Conservation (phyloP, 805 yeast species). For the Kodamaea kaohsiungensis region DNA sequence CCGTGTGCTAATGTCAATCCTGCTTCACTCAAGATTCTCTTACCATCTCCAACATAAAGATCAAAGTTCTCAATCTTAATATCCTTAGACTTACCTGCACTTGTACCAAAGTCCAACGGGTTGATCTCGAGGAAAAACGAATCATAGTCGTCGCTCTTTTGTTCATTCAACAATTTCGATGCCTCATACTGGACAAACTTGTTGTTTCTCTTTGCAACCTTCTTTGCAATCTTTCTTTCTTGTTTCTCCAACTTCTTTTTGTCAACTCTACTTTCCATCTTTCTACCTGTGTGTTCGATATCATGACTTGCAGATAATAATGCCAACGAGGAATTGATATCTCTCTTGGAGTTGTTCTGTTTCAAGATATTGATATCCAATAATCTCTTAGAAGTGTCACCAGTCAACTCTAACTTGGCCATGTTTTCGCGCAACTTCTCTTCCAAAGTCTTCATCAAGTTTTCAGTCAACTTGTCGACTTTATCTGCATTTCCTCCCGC, state of each 20-base stretch:
- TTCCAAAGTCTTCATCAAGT: constrained; percentile 49
- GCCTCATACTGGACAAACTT: constrained; percentile 89
- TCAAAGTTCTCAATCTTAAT: constrained; percentile 92
- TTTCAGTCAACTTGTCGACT: constrained; percentile 49
- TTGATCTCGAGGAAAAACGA: constrained; percentile 93
- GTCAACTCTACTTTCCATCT: constrained; percentile 92
- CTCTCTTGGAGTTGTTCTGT: constrained; percentile 61
- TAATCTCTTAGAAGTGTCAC: constrained; percentile 86
- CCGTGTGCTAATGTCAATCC: constrained; percentile 86
- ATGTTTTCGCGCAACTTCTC: constrained; percentile 63
- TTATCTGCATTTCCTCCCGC: constrained; percentile 78
- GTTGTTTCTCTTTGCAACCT: constrained; percentile 87
- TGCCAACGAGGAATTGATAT: constrained; percentile 73
- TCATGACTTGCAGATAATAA: constrained; percentile 77
- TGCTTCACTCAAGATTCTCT: constrained; percentile 87
- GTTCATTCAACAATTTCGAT: constrained; percentile 76
- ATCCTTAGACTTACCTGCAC: constrained; percentile 96
- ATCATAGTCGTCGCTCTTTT: constrained; percentile 77
- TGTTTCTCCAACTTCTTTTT: constrained; percentile 96
- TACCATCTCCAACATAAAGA: constrained; percentile 93
- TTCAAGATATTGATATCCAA: constrained; percentile 70
- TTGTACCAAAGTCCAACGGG: constrained; percentile 81
- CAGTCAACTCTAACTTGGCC: constrained; percentile 74
- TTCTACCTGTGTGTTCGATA: constrained; percentile 88
- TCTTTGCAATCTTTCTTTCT: constrained; percentile 94